A percentile compares a stretch with the other conserved stretches of the same genome.
These are phyloP conservation scores for Neurospora sp. DNA, from an alignment of 495 filamentous ascomycete species.

Conservation along the genomic window DNA sequence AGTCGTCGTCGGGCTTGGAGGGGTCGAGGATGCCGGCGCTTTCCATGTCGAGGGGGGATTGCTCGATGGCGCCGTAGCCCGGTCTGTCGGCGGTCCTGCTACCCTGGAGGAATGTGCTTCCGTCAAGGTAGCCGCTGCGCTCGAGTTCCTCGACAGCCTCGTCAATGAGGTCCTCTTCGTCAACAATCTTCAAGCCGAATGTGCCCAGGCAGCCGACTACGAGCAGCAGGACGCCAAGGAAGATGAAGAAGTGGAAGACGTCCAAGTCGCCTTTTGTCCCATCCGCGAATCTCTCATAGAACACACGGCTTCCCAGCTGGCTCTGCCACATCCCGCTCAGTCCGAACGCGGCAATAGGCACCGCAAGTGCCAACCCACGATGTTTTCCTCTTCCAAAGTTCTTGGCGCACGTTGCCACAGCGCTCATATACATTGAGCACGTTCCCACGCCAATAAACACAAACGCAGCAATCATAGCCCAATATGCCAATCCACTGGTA, in stretches of 20 bases:
- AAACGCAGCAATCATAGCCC: constrained; percentile 77
- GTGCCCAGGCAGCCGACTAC: constrained; percentile 63
- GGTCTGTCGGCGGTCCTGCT: constrained; percentile 19
- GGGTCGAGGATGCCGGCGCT: constrained; percentile 21
- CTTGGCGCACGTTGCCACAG: constrained; percentile 91
- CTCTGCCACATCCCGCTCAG: constrained; percentile 91
- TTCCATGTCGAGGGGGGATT: constrained; percentile 22
- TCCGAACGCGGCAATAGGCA: constrained; percentile 87
- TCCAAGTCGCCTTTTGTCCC: constrained; percentile 68
- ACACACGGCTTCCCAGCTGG: constrained; percentile 69
- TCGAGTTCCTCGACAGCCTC: constrained; percentile 79
- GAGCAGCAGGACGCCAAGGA: constrained; percentile 57
- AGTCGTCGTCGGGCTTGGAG: background rate
- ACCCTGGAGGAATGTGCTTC: constrained; percentile 27
- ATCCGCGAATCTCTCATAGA: constrained; percentile 54
- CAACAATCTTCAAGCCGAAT: constrained; percentile 55
- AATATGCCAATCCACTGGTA: constrained; percentile 59
- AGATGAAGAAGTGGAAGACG: constrained; percentile 77
- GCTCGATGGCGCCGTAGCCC: constrained; percentile 28
- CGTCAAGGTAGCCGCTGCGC: constrained; percentile 68
- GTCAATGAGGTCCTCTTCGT: constrained; percentile 62
- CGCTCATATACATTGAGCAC: constrained; percentile 72
- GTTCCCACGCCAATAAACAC: constrained; percentile 72
- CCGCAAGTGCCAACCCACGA: constrained; percentile 77
- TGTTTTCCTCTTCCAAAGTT: constrained; percentile 86